Evolutionary conservation across 1,284 basidiomycete genomes (phyloP), one percentile per base, ranked within the genome.

Genomic region (Malassezia cuniculi): DNA sequence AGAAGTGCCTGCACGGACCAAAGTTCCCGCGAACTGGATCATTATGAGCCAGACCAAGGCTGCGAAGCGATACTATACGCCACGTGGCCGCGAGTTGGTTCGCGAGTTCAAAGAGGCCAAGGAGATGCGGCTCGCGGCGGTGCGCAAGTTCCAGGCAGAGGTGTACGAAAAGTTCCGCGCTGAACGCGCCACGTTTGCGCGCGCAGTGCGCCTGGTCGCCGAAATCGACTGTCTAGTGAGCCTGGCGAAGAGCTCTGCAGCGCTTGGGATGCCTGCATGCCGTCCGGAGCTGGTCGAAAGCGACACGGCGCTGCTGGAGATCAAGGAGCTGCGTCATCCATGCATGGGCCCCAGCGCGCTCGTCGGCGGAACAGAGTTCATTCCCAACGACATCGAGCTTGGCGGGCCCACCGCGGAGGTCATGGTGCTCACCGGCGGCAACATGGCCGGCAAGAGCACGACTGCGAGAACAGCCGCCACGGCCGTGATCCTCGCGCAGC

Each of bases 401-500:
- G 93, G 93, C 18, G 78, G 78, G 4, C 74, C 76, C 34, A 74
- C 75, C 2, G 79, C 82, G 21, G 79, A 84, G 54, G 80, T 93
- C 55, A 80, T 83, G 5, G 70, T 97, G 43, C 70, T 97, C 37
- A 99, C 93, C 11, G 90, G 89, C 74, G 89, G 90, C 12, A 95
- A 87, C 62, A 85, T 85, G 84, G 69, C 69, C 6, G 68, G 69
- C 35, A 69, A 70, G 47, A 68, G 66, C 41, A 70, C 69, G 0
- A 61, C 73, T 6, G 82, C 94, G 76, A 79, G 93, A 34, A 97
- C 94, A 82, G 93, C 89, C n/a, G 87, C 86, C 4, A 78, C 82
- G 0, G 89, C 82, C 20, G 79, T 93, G 45, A 94, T 95, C 54
- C 83, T 94, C 79, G 89, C 87, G 6, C 90, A 95, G 66, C 72